Evolutionary conservation across 305 asterid genomes (phyloP), one percentile per base, ranked within the genome.

Genomic region (Andrographis paniculata): DNA sequence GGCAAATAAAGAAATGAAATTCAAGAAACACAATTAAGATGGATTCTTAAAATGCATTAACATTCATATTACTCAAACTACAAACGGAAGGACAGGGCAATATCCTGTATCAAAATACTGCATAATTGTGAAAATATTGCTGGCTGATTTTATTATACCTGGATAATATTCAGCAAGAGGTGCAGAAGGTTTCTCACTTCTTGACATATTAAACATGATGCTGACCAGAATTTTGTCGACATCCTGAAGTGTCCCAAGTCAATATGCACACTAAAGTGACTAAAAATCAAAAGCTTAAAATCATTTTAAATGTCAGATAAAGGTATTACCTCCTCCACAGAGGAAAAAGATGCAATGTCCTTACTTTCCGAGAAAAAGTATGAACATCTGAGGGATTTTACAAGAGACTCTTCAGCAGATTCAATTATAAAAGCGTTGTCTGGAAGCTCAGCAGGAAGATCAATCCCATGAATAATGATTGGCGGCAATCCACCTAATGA

Each of bases 111-210:
- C 14, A 11, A 33, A 33, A 33, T 33, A 33, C 38, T 7, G n/a
- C 9, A 0, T 2, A 33, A 13, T 0, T 6, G 4, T 2, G 38
- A 9, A 33, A 33, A 27, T 6, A 33, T 33, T 33, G 2, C 12
- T 33, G 12, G 12, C 8, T 33, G 38, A 33, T 15, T 12, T 27
- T 40, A 37, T 39, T 49, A 52, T 70, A 85, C 98, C 98, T 67
- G 95, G 95, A 78, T 67, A 77, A 65, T 74, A 89, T 64, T 85
- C 84, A n/a, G 94, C 80, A 67, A 67, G 30, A 28, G 95, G 91
- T 15, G 86, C 85, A 54, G 63, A 69, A 68, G 91, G 93, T 59
- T 69, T 60, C 14, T 9, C 43, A 68, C 71, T 74, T 68, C 69
- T 70, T 37, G 98, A 89, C 53, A 76, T 71, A 73, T 85, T 82